Evolutionary conservation across 1,139 yeast species (phyloP).

Genomic region (Taphrina pruni): DNA sequence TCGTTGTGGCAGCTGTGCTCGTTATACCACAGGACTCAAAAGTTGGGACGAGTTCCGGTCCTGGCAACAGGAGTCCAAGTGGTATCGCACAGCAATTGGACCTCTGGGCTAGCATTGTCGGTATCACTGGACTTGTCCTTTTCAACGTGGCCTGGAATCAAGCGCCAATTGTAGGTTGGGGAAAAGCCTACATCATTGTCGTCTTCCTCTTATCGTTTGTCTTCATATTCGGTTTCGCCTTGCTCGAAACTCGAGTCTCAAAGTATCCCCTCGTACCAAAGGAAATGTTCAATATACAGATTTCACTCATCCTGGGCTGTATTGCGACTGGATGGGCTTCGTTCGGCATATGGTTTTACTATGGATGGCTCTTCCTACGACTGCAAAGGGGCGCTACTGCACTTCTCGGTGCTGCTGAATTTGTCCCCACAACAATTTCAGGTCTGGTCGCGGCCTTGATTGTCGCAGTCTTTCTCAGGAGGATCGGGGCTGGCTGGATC

Average conservation of each 20-base stretch:
- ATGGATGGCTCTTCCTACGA: slow-evolving; percentile 49
- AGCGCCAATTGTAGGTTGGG: slow-evolving; percentile 30
- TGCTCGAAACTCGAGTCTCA: slow-evolving; percentile 15
- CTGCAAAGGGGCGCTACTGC: slow-evolving; percentile 53
- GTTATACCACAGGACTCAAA: slow-evolving; percentile 22
- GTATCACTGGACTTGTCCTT: slow-evolving; percentile 29
- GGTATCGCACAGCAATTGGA: slow-evolving; percentile 16
- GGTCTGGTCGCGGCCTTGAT: slow-evolving; percentile 59
- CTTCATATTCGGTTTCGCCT: slow-evolving; percentile 15
- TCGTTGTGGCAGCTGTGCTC: slow-evolving; percentile 16
- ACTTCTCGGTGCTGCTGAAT: slow-evolving; percentile 55
- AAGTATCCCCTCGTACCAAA: slow-evolving; percentile 27
- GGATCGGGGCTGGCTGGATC: slow-evolving; percentile 50
- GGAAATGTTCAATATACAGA: slow-evolving; percentile 26
- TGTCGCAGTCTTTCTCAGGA: slow-evolving; percentile 50
- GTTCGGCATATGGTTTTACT: slow-evolving; percentile 33
- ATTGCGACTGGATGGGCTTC: slow-evolving; percentile 36
- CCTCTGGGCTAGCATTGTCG: slow-evolving; percentile 16
- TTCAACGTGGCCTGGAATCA: slow-evolving; percentile 33
- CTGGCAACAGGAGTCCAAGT: neutral
- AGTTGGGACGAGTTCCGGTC: neutral
- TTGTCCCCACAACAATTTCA: slow-evolving; percentile 54
- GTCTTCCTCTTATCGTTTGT: slow-evolving; percentile 13
- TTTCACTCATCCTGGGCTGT: slow-evolving; percentile 24
- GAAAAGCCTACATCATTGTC: slow-evolving; percentile 17